Conservation (phyloP, 1,284 basidiomycete genomes). For the Ustilago vetiveriae region DNA sequence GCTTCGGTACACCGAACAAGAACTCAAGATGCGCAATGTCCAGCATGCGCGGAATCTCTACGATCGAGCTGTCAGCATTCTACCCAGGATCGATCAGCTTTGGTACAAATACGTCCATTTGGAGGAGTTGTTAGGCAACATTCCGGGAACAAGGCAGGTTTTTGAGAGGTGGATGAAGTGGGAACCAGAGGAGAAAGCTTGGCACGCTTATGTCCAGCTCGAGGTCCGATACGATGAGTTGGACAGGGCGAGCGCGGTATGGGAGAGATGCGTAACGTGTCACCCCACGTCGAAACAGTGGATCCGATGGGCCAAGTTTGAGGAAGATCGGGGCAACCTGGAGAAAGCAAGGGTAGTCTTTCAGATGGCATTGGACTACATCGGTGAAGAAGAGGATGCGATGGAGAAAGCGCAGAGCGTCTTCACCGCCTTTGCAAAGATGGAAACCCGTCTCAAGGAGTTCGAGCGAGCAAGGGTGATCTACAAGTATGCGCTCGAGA, state of each 20-base stretch:
- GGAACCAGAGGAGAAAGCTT: conserved; percentile 99
- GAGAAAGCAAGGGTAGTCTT: conserved; percentile 96
- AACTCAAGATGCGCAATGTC: conserved; percentile 94
- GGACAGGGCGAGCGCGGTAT: conserved; percentile 89
- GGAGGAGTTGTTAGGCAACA: conserved; percentile 94
- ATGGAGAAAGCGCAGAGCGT: conserved; percentile 96
- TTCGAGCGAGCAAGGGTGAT: conserved; percentile 95
- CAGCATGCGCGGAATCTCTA: conserved; percentile 96
- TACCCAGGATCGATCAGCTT: conserved; percentile 84
- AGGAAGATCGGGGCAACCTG: conserved; percentile 81
- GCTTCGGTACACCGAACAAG: conserved; percentile 97
- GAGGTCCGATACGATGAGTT: conserved; percentile 92
- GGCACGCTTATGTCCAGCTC: conserved; percentile 97
- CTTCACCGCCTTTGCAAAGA: conserved; percentile 94
- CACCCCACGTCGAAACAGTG: conserved; percentile 93
- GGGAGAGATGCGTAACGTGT: conserved; percentile 92
- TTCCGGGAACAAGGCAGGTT: conserved; percentile 92
- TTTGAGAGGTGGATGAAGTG: conserved; percentile 99
- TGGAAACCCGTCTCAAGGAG: conserved; percentile 95
- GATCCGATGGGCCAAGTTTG: conserved; percentile 96
- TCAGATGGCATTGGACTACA: conserved; percentile 95
- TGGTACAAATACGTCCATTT: conserved; percentile 99
- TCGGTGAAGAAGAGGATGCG: conserved; percentile 95
- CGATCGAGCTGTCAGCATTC: conserved; percentile 92
- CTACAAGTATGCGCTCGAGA: conserved; percentile 93